Conservation (phyloP, 2,329 filamentous ascomycete species). For the Colletotrichum shisoi region DNA sequence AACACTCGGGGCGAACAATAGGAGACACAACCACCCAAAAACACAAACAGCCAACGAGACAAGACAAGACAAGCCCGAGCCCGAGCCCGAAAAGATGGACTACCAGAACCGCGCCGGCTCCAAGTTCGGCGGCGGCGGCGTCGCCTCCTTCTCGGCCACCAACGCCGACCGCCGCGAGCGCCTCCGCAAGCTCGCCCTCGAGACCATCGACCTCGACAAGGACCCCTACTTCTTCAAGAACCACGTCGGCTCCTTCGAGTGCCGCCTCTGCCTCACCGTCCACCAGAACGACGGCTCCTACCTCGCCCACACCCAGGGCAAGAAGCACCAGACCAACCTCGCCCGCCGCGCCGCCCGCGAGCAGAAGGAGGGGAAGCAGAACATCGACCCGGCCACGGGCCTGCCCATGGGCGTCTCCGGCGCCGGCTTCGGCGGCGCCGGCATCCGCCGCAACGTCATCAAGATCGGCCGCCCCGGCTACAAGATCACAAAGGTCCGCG, state of each 20-base stretch:
- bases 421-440: conserved; percentile 63
- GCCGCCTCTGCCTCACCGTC: conserved; percentile 93
- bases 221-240: conserved; percentile 99
- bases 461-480: conserved; percentile 97
- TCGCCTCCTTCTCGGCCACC: conserved; percentile 89
- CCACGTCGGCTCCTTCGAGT: conserved; percentile 97
- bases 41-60: rapidly evolving
- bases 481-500: conserved; percentile 95
- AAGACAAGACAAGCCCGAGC: neutral
- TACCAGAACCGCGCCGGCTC: conserved; percentile 93
- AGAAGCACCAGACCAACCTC: conserved; percentile 98
- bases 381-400: conserved; percentile 72
- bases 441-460: conserved; percentile 80
- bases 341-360: conserved; percentile 95
- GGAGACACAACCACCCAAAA: neutral
- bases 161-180: conserved; percentile 98
- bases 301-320: conserved; percentile 96
- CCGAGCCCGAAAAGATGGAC: conserved; percentile 62
- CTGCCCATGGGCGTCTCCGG: conserved; percentile 79
- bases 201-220: conserved; percentile 98
- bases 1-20: too few relatives aligned
- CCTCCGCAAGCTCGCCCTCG: conserved; percentile 95
- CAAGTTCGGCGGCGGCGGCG: conserved; percentile 97
- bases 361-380: conserved; percentile 82
- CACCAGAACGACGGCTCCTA: conserved; percentile 99